These are phyloP conservation scores for Diaporthe citriasiana DNA, from an alignment of 2,329 filamentous ascomycete genomes.

Conservation along the genomic window DNA sequence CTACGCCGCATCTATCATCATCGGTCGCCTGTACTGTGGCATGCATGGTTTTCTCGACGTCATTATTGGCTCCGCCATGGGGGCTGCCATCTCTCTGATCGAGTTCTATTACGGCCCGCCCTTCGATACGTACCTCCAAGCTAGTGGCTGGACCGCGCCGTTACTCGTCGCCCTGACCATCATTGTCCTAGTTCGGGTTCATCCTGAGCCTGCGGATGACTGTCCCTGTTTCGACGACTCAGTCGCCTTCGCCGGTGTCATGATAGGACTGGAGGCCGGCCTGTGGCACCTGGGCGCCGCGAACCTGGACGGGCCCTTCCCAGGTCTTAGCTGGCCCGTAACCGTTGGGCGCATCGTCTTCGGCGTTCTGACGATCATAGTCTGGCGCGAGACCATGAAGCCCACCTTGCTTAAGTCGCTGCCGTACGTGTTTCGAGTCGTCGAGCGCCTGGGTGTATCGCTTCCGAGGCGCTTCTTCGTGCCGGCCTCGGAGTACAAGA, in stretches of 20 bases:
- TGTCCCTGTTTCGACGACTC: conserved; percentile 98
- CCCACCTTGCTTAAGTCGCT: conserved; percentile 81
- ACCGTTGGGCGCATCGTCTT: conserved; percentile 78
- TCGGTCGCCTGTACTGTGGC: conserved; percentile 94
- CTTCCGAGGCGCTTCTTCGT: conserved; percentile 93
- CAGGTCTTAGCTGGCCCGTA: conserved; percentile 74
- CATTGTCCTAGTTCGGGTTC: conserved; percentile 84
- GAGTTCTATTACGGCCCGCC: conserved; percentile 72
- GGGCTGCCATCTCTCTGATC: conserved; percentile 72
- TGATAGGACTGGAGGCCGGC: conserved; percentile 86
- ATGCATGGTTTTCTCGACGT: conserved; percentile 99
- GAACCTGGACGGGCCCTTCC: conserved; percentile 58
- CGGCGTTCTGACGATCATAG: conserved; percentile 87
- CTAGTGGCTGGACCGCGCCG: conserved; percentile 74
- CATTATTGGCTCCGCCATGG: conserved; percentile 82
- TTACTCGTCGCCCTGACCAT: conserved; percentile 75
- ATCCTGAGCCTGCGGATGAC: conserved; percentile 96
- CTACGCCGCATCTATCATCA: conserved; percentile 89
- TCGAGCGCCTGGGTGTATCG: conserved; percentile 83
- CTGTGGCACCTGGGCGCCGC: conserved; percentile 82
- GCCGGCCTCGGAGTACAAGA: conserved; percentile 89
- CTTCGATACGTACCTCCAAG: conserved; percentile 80
- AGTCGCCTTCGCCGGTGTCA: conserved; percentile 90
- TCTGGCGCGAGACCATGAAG: conserved; percentile 93
- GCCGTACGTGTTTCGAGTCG: conserved; percentile 87